These are phyloP conservation scores for Fusarium sarcochroum DNA, from an alignment of 2,329 filamentous ascomycete genomes.

Conservation along the genomic window DNA sequence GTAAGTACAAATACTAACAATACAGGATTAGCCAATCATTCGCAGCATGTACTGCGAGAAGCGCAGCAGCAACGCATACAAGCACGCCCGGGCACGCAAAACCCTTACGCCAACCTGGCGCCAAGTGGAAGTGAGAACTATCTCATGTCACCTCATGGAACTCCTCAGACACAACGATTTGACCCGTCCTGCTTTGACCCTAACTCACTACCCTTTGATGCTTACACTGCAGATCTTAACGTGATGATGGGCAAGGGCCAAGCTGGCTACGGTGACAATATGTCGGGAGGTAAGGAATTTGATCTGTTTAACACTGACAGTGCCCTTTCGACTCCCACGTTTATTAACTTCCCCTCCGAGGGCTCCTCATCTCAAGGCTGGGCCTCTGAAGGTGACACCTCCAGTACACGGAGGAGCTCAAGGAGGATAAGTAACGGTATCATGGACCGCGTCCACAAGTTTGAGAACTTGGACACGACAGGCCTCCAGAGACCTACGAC, in stretches of 20 bases:
- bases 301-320: conserved; percentile 64
- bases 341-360: conserved; percentile 65
- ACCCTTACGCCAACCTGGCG: conserved; percentile 53
- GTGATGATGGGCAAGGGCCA: conserved; percentile 64
- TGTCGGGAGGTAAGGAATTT: conserved; percentile 63
- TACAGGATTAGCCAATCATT: conserved; percentile 66
- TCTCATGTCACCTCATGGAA: conserved; percentile 68
- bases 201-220: conserved; percentile 63
- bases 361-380: conserved; percentile 62
- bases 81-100: conserved; percentile 78
- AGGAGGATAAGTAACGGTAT: conserved; percentile 72
- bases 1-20: conserved; percentile 70
- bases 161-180: conserved; percentile 68
- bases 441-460: conserved; percentile 71
- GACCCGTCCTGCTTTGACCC: conserved; percentile 62
- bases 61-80: conserved; percentile 85
- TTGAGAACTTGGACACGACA: conserved; percentile 66
- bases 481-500: conserved; percentile 69
- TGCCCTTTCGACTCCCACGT: conserved; percentile 64
- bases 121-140: conserved; percentile 66
- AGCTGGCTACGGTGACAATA: conserved; percentile 57
- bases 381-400: conserved; percentile 65
- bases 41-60: conserved; percentile 89
- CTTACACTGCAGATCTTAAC: conserved; percentile 60
- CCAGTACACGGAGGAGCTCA: conserved; percentile 59